Evolutionary conservation across 2,329 filamentous ascomycete species (phyloP).

Genomic region (Neurospora crassa): DNA sequence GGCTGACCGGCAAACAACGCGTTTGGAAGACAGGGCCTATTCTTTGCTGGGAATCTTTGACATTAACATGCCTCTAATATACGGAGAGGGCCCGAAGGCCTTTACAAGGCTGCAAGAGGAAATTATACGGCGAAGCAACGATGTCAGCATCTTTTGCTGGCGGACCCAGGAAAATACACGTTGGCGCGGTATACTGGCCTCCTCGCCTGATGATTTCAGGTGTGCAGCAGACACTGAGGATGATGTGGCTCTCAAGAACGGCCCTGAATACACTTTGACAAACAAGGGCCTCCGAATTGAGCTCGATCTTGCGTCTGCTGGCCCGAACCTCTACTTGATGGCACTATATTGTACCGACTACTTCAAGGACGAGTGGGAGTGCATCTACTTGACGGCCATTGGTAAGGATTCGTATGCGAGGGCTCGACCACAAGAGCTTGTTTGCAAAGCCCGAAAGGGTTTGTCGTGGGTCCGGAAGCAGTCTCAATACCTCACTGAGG

Average conservation of each 20-base stretch:
- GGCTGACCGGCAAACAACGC: neutral
- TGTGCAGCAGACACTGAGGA: constrained; percentile 5
- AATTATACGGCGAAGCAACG: neutral
- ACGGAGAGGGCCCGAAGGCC: constrained; percentile 3
- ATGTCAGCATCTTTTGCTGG: constrained; percentile 1
- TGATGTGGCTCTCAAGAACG: constrained; percentile 5
- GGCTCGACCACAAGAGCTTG: neutral
- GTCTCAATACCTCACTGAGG: neutral
- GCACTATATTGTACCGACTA: neutral
- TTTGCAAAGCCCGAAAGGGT: neutral
- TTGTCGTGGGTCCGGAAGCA: neutral
- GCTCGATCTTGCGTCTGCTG: constrained; percentile 4
- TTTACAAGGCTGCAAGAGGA: constrained; percentile 6
- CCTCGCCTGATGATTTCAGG: constrained; percentile 12
- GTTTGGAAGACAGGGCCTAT: constrained; percentile 6
- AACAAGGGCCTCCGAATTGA: constrained; percentile 16
- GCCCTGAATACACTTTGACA: constrained; percentile 11
- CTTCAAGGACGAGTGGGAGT: neutral
- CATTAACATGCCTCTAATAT: constrained; percentile 6
- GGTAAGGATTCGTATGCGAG: neutral
- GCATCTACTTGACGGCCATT: neutral
- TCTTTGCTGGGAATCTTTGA: constrained; percentile 6
- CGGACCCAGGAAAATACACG: neutral
- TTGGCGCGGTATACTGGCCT: constrained; percentile 9
- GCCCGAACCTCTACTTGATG: neutral